Evolutionary conservation across 2,329 filamentous ascomycete genomes (phyloP).

Genomic region (Neofusicoccum sp.): DNA sequence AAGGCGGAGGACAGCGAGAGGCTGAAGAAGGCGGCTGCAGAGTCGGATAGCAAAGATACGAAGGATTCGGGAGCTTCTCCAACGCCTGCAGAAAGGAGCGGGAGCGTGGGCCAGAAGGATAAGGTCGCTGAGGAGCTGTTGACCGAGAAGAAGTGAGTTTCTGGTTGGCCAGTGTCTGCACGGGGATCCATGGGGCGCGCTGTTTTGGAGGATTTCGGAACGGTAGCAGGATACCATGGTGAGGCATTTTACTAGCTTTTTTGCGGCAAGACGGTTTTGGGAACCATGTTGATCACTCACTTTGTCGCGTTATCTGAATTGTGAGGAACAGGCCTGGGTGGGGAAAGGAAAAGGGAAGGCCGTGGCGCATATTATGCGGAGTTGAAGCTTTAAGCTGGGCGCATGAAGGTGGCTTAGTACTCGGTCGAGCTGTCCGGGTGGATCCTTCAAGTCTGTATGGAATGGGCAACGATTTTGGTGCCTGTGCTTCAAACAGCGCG

Average conservation of each 20-base stretch:
- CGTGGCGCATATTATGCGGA: background rate
- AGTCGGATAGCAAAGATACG: constrained; percentile 46
- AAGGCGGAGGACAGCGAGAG: constrained; percentile 53
- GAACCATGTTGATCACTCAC: background rate
- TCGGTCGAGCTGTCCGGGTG: background rate
- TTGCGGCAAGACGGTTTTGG: background rate
- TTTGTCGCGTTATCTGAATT: background rate
- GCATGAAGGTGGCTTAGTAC: no score
- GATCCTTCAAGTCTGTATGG: background rate
- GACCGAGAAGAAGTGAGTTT: constrained; percentile 16
- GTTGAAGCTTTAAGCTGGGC: no score
- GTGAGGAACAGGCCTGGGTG: background rate
- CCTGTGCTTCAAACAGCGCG: no score
- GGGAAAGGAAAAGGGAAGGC: background rate
- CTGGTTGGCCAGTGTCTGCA: background rate
- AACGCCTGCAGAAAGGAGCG: constrained; percentile 40
- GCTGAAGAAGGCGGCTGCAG: constrained; percentile 49
- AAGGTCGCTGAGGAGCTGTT: constrained; percentile 48
- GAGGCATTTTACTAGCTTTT: constrained; percentile 9
- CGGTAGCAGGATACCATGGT: background rate
- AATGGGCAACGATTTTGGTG: background rate
- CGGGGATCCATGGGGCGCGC: background rate
- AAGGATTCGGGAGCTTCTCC: constrained; percentile 13
- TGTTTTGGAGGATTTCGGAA: background rate
- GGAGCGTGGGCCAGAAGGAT: constrained; percentile 45